Conservation (phyloP, 2,329 filamentous ascomycete species). For the Cladosporium colombiae region DNA sequence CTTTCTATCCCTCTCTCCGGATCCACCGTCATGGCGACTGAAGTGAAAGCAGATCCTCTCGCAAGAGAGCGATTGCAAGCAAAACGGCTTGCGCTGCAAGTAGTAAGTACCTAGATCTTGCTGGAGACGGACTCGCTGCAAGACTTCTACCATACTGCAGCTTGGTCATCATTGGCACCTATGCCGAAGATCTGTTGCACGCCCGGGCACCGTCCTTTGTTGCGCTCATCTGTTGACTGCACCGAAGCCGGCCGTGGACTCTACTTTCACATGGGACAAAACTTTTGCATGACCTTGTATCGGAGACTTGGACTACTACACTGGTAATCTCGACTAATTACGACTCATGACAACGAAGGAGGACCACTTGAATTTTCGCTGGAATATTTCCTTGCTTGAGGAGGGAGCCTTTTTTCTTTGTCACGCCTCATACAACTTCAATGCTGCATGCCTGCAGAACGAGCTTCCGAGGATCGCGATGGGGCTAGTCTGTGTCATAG, state of each 20-base stretch:
- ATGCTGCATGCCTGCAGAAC: neutral
- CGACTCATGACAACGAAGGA: slow-evolving; percentile 7
- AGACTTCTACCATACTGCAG: neutral
- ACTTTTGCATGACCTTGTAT: neutral
- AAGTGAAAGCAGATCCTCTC: slow-evolving; percentile 12
- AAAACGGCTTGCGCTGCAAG: slow-evolving; percentile 14
- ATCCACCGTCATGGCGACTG: neutral
- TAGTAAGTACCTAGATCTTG: slow-evolving; percentile 13
- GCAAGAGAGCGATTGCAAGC: slow-evolving; percentile 10
- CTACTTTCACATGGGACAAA: neutral
- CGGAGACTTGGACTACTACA: neutral
- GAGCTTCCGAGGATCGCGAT: neutral
- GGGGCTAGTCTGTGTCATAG: slow-evolving; percentile 1
- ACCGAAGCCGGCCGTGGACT: neutral
- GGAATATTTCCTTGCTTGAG: neutral
- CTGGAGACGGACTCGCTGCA: neutral
- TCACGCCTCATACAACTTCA: neutral
- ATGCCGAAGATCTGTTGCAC: neutral
- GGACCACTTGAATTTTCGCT: neutral
- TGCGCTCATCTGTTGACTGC: neutral
- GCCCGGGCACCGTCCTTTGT: neutral
- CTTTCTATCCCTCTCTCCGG: neutral
- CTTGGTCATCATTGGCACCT: neutral
- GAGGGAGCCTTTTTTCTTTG: neutral
- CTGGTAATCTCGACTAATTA: slow-evolving; percentile 3